Evolutionary conservation across 257 asterid species (phyloP), one percentile per base, ranked within the genome.

Genomic region (Jasminum sambac): DNA sequence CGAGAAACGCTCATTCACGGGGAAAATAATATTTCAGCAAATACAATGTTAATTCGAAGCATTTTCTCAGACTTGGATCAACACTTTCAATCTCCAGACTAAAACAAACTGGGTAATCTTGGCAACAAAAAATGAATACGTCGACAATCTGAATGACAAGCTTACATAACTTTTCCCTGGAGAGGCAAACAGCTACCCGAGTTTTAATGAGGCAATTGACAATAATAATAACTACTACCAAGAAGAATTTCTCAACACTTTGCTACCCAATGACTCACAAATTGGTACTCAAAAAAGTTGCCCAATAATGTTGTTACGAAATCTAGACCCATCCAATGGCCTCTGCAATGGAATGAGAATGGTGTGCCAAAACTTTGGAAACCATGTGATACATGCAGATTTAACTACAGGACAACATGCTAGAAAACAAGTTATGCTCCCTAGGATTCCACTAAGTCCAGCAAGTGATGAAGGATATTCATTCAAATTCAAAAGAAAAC

Each of bases 401-500:
- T n/a, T n/a, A n/a, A n/a, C n/a, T n/a, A n/a, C 36, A 4, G 36
- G 36, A 30, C 36, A 30, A 1, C 36, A 30, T 30, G 36, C 36
- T 30, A 4, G 36, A 30, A 30, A 30, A 4, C 36, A 1, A 30
- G 4, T 30, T 1, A 1, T 30, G 4, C 36, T 30, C 36, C 36
- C 36, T 4, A 30, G 36, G 4, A 30, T 30, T 4, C 36, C 1
- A 1, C 36, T 30, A 1, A 30, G 36, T 30, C 36, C 4, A 4
- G 36, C 36, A 30, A 30, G 4, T 30, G 4, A 30, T 30, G 36
- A 30, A 30, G 4, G 36, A 30, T 30, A 30, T 30, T 4, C 4
- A 30, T 26, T 66, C 24, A n/a, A 40, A 40, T 66, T 66, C 48
- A 66, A 66, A n/a, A 66, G 59, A 6, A 66, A 66, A 21, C 8